These are phyloP conservation scores for Vanrija pseudolonga DNA, from an alignment of 1,284 basidiomycete species.

Conservation along the genomic window DNA sequence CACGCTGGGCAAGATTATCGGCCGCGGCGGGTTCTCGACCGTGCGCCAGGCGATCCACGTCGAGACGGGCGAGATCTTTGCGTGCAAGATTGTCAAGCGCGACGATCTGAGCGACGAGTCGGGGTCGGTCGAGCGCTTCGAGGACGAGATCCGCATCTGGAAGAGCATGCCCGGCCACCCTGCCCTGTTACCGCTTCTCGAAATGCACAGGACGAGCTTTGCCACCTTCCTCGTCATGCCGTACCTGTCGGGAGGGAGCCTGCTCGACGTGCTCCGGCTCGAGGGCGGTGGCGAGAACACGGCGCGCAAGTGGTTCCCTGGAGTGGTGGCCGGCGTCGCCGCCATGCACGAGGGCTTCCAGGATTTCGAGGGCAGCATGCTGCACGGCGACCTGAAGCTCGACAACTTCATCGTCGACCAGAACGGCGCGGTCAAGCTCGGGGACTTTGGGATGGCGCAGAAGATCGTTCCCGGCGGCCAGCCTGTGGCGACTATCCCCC, in stretches of 20 bases:
- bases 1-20: conserved; percentile 71
- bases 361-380: conserved; percentile 59
- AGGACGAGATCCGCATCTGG: conserved; percentile 79
- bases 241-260: conserved; percentile 74
- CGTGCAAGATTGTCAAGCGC: conserved; percentile 70
- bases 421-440: conserved; percentile 55
- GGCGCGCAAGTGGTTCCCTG: conserved; percentile 81
- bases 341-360: conserved; percentile 69
- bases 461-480: conserved; percentile 11
- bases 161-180: conserved; percentile 62
- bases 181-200: conserved; percentile 75
- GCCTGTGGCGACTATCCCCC: not conserved
- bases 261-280: conserved; percentile 76
- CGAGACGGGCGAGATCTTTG: conserved; percentile 62
- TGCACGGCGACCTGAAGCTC: conserved; percentile 92
- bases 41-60: conserved; percentile 68
- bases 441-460: conserved; percentile 49
- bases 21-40: conserved; percentile 80
- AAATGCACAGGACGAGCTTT: conserved; percentile 58
- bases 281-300: conserved; percentile 58
- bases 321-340: conserved; percentile 78
- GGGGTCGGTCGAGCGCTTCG: conserved; percentile 55
- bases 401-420: conserved; percentile 93
- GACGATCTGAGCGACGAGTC: conserved; percentile 46
- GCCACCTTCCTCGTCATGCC: conserved; percentile 82